Percentiles rank a stretch among this genome's conserved stretches.
Evolutionary conservation across 2,329 filamentous ascomycete genomes (phyloP).

Genomic region (Chaetomiaceae sp.): DNA sequence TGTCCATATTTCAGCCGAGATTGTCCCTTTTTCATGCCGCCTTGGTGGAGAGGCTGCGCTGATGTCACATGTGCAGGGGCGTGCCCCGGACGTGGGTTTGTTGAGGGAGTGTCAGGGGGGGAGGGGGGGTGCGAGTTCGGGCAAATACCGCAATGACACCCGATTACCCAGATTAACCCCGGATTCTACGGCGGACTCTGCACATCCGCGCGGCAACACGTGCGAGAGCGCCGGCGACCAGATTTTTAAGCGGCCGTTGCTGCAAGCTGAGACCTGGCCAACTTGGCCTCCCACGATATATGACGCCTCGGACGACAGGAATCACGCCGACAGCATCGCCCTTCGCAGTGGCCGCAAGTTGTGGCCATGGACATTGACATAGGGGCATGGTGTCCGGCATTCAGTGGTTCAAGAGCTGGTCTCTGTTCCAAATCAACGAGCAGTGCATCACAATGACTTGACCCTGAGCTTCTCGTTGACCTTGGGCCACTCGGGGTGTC

Average conservation of each 20-base stretch:
- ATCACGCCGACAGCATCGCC: not conserved
- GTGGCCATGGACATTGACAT: too few species aligned
- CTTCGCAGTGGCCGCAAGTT: too few species aligned
- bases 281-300: not conserved
- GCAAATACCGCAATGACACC: conserved; percentile 21
- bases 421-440: too few species aligned
- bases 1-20: conserved; percentile 25
- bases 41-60: conserved; percentile 9
- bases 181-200: conserved; percentile 25
- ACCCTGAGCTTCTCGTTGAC: too few species aligned
- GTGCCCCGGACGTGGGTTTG: not conserved
- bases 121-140: not conserved
- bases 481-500: too few species aligned
- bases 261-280: not conserved
- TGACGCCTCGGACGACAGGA: conserved; percentile 6
- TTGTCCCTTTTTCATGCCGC: conserved; percentile 24
- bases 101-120: not conserved
- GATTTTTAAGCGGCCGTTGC: conserved; percentile 21
- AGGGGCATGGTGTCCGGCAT: too few species aligned
- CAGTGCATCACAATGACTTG: too few species aligned
- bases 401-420: too few species aligned
- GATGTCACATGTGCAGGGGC: conserved; percentile 19
- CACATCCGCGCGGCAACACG: conserved; percentile 23
- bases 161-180: conserved; percentile 31
- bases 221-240: conserved; percentile 15